Base-by-base conservation (phyloP, 2,329 filamentous ascomycete species). In the Zymoseptoria crescenta region DNA sequence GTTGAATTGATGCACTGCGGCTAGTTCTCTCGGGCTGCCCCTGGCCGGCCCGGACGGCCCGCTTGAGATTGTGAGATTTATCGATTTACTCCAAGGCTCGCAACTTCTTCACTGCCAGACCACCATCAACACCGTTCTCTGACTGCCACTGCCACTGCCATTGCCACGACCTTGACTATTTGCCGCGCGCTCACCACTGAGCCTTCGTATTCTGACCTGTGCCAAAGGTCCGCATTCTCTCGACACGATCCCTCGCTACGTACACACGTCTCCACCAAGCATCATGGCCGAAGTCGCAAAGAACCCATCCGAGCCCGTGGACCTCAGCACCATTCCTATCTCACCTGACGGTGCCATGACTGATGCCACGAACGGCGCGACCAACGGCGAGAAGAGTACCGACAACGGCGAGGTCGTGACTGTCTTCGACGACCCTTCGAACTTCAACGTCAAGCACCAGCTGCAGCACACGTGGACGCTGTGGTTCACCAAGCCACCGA, bases 361-460 rank as follows among this genome's bases (percentile, higher is more conserved):
- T 57, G 76, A 74, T 65, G 77, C 80, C 59, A 69, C 68, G 57
- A 78, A 80, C 62, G 75, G 77, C 68, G 72, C 76, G 61, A 75
- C 79, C 57, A 75, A 77, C 64, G 70, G 74, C 59, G 70, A 73
- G 35, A 69, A 70, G 57, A 67, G 62, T 27, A 58, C 76, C 45
- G 67, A 68, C 63, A 76, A 77, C 65, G 70, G 71, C 62, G 87
- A 92, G 73, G 80, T 88, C 55, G 82, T 96, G 70, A 99, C 94
- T 52, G 93, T 99, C 68, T 99, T 99, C 80, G 92, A 99, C 75
- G 91, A 97, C 79, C 88, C 94, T 69, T 89, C 96, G 67, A 96
- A 99, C 82, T 99, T 99, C 84, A 99, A 96, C 71, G 94, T 99
- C 77, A 99, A 97, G 83, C 94, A 99, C 76, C 93, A 92, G 67